A percentile compares a stretch with the other conserved stretches of the same genome.
phyloP scores from a whole-genome alignment of 2,329 filamentous ascomycete genomes.

The Clonostachys rhizophaga region DNA sequence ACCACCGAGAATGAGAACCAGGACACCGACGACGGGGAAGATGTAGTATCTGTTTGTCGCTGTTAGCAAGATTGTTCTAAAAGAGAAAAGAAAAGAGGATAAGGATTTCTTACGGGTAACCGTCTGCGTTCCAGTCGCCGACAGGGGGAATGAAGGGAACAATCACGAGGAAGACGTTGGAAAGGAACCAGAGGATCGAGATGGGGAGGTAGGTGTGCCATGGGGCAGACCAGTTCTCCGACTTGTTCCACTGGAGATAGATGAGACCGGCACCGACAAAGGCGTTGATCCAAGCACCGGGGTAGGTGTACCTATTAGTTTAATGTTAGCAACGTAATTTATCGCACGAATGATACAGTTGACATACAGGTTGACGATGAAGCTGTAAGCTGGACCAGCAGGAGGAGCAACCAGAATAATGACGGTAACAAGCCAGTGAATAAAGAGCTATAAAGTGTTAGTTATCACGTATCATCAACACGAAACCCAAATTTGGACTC shows the following conservation, averaged over 20 bases:
- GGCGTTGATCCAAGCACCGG: conserved; percentile 47
- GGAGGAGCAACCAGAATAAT: conserved; percentile 64
- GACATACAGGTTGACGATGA: conserved; percentile 50
- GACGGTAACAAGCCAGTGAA: conserved; percentile 63
- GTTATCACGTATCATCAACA: not conserved
- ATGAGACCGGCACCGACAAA: conserved; percentile 46
- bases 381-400: conserved; percentile 64
- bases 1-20: conserved; percentile 42
- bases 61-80: too few species aligned
- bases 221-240: conserved; percentile 46
- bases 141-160: conserved; percentile 52
- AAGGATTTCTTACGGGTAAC: conserved; percentile 29
- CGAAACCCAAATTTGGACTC: not conserved
- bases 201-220: conserved; percentile 46
- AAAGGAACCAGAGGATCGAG: conserved; percentile 39
- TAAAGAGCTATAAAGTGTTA: conserved; percentile 37
- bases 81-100: too few species aligned
- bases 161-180: conserved; percentile 46
- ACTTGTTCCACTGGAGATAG: conserved; percentile 43
- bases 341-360: too few species aligned
- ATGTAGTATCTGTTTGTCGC: conserved; percentile 35
- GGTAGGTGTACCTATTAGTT: conserved; percentile 36
- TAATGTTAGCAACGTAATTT: too few species aligned
- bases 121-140: conserved; percentile 37
- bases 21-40: conserved; percentile 49